Conservation (phyloP, 495 filamentous ascomycete genomes). For the Xylaria cubensis region DNA sequence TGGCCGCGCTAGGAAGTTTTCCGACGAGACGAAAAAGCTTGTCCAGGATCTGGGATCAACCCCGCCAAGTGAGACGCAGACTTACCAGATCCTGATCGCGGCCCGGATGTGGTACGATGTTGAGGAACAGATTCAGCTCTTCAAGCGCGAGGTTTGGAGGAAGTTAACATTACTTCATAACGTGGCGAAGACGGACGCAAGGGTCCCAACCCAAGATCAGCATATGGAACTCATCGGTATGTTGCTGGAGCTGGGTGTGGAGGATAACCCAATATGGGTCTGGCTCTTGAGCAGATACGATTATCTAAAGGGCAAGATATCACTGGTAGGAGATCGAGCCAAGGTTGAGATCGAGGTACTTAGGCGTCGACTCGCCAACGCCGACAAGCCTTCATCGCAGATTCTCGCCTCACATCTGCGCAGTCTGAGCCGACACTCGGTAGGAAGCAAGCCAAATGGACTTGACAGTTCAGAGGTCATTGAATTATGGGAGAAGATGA, state of each 20-base stretch:
- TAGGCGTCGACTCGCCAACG: conserved; percentile 76
- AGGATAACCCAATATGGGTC: conserved; percentile 94
- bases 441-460: conserved; percentile 58
- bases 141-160: conserved; percentile 89
- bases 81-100: conserved; percentile 83
- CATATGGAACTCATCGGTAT: conserved; percentile 89
- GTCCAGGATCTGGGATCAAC: conserved; percentile 60
- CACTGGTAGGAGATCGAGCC: conserved; percentile 76
- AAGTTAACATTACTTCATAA: conserved; percentile 67
- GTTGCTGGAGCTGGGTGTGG: conserved; percentile 87
- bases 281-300: conserved; percentile 92
- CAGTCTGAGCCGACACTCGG: conserved; percentile 66
- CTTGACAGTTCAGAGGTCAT: conserved; percentile 79
- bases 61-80: conserved; percentile 69
- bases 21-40: conserved; percentile 73
- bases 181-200: conserved; percentile 49
- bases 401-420: conserved; percentile 75
- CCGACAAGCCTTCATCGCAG: conserved; percentile 71
- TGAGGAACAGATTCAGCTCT: conserved; percentile 77
- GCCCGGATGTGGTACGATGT: conserved; percentile 96
- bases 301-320: conserved; percentile 83
- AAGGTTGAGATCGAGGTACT: conserved; percentile 92
- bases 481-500: conserved; percentile 88
- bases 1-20: conserved; percentile 73
- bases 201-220: conserved; percentile 67